Evolutionary conservation across 352 stramenopile species (phyloP).

Genomic region (Saprolegnia parasitica): DNA sequence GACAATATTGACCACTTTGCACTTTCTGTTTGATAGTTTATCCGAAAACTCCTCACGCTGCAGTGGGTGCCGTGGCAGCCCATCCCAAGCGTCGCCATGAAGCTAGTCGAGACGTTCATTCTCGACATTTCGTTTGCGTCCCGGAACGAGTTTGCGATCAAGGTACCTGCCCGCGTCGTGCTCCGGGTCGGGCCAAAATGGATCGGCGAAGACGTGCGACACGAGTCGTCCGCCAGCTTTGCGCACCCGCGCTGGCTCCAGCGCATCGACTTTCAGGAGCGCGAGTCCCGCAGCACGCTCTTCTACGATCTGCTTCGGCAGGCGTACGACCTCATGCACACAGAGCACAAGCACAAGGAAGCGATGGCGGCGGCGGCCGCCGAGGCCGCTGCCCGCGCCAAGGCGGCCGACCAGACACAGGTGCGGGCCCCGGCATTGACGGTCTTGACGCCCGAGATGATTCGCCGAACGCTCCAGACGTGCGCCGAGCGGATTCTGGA

Average conservation of each 20-base stretch:
- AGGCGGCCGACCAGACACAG: not conserved
- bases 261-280: conserved; percentile 25
- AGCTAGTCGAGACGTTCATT: conserved; percentile 24
- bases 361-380: not conserved
- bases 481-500: conserved; percentile 15
- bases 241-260: conserved; percentile 6
- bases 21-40: conserved; percentile 12
- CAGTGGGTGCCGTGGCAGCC: conserved; percentile 27
- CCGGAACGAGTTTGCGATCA: conserved; percentile 25
- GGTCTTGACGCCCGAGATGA: conserved; percentile 22
- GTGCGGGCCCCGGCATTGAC: not conserved
- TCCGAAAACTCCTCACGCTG: conserved; percentile 14
- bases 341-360: not conserved
- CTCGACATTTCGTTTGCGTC: conserved; percentile 11
- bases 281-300: conserved; percentile 23
- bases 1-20: not conserved
- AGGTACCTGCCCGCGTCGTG: not conserved
- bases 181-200: conserved; percentile 23
- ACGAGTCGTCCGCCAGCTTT: not conserved
- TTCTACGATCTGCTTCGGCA: conserved; percentile 21
- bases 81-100: conserved; percentile 5
- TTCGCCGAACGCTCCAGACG: conserved; percentile 14
- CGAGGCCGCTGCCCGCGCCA: not conserved
- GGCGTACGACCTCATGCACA: conserved; percentile 13
- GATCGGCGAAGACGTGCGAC: conserved; percentile 17